Base-by-base conservation (phyloP, 768 basidiomycete genomes). In the Pisolithus orientalis region DNA sequence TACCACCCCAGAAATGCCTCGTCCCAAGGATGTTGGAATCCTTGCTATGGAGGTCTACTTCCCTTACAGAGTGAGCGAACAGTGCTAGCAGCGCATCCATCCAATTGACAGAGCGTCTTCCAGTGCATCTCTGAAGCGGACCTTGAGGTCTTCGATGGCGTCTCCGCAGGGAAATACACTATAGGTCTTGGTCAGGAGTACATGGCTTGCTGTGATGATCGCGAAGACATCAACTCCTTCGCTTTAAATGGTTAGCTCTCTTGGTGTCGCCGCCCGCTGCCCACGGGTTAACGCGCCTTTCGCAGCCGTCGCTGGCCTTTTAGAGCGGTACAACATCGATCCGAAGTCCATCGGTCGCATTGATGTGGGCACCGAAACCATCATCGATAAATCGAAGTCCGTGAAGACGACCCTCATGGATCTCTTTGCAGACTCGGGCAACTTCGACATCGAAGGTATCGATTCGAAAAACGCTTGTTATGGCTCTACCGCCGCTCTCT, bases 401-500 rank as follows among this genome's bases (percentile, higher is more conserved):
- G 92, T 93, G 70, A 99, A 99, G 75, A 97, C 96, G 2, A 86
- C 90, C 52, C 82, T 99, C 55, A 98, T 99, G 96, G 93, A 97
- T 72, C 87, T 98, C 64, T 99, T 99, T 66, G 84, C 88, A 43
- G 84, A 82, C 53, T 82, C 85, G 29, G 94, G 94, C 52, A 99
- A 99, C 81, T 82, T 80, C 62, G 96, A 99, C 65, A 93, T 99
- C 52, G 96, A 99, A 73, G 96, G 96, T 60, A 89, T 99, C 69
- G 96, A 99, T 75, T 94, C 90, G 44, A 98, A 98, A 77, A 99
- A 97, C 67, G 96, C 96, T 17, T 99, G 96, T 77, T 99, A 99
- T 64, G 96, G 96, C 28, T 94, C 92, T 34, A 99, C 96, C 24
- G 96, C 96, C 43, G 96, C 96, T 4, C 83, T 99, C 52, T 99